These are phyloP conservation scores for Talaromyces trachyspermus DNA, from an alignment of 495 filamentous ascomycete species.

Conservation along the genomic window DNA sequence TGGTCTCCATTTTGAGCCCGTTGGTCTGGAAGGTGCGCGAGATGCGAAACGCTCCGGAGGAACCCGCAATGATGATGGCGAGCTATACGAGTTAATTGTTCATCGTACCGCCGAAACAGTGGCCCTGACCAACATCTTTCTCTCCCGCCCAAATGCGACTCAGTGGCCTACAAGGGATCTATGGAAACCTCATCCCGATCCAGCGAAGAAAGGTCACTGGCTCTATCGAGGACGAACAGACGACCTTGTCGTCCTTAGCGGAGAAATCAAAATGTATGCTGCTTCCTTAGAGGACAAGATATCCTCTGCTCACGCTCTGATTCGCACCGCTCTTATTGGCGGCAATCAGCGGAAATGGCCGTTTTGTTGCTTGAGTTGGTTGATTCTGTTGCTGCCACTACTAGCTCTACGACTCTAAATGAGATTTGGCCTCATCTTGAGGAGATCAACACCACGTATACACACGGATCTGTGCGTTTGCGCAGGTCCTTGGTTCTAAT, in stretches of 20 bases:
- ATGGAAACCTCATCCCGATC: constrained; percentile 2
- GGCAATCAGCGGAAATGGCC: constrained; percentile 4
- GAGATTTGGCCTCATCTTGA: background rate
- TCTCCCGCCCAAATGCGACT: background rate
- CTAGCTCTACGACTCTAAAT: too few species aligned
- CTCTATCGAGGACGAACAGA: constrained; percentile 5
- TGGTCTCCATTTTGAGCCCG: background rate
- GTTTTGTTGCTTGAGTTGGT: constrained; percentile 4
- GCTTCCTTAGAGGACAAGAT: background rate
- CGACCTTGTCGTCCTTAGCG: constrained; percentile 4
- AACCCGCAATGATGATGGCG: background rate
- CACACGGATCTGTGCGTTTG: constrained; percentile 4
- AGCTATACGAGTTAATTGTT: constrained; percentile 1
- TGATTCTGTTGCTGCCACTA: background rate
- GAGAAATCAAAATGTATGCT: constrained; percentile 9
- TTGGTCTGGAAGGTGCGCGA: background rate
- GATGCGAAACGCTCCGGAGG: background rate
- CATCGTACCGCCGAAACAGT: constrained; percentile 2
- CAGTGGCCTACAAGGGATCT: constrained; percentile 2
- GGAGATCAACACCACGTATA: background rate
- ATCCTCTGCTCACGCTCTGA: background rate
- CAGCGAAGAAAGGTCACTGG: constrained; percentile 2
- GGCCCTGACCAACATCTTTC: constrained; percentile 3
- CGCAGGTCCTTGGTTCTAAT: background rate
- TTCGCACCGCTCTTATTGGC: constrained; percentile 4